Conservation (phyloP, 2,329 filamentous ascomycete species). For the Colletotrichum sp. region DNA sequence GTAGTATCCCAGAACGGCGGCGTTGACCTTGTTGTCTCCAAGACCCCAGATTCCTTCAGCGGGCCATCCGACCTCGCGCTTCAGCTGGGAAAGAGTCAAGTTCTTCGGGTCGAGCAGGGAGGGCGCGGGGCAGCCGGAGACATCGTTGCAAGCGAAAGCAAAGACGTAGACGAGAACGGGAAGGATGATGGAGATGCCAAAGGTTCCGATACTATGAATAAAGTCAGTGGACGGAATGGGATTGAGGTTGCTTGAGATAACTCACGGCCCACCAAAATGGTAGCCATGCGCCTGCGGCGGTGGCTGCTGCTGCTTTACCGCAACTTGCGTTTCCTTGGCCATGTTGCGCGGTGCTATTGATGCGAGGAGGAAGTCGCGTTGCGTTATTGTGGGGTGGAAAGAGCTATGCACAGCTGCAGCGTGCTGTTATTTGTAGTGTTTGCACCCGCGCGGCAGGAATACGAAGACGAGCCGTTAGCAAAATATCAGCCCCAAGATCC, state of each 20-base stretch:
- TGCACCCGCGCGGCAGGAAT: background rate
- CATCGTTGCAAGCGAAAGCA: slow-evolving; percentile 88
- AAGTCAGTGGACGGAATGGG: background rate
- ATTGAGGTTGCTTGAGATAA: background rate
- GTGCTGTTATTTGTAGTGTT: background rate
- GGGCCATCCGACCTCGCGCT: slow-evolving; percentile 83
- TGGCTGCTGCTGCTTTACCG: slow-evolving; percentile 28
- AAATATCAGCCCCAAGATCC: background rate
- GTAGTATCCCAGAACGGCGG: slow-evolving; percentile 81
- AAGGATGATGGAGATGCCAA: slow-evolving; percentile 79
- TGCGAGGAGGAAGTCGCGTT: background rate
- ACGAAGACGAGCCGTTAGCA: background rate
- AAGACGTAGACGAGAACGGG: slow-evolving; percentile 81
- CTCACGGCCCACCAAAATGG: slow-evolving; percentile 59
- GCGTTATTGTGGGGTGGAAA: background rate
- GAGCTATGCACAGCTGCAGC: background rate
- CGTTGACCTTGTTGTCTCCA: slow-evolving; percentile 70
- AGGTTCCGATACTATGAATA: slow-evolving; percentile 58
- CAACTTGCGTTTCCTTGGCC: slow-evolving; percentile 34
- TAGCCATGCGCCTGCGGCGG: slow-evolving; percentile 44
- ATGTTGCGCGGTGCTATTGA: slow-evolving; percentile 26
- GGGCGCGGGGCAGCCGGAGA: slow-evolving; percentile 88
- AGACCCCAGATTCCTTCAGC: slow-evolving; percentile 72
- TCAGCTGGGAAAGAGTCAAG: slow-evolving; percentile 74
- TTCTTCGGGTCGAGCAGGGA: slow-evolving; percentile 76